phyloP scores from a whole-genome alignment of 2,329 filamentous ascomycete species.

The Sporothrix sp. region DNA sequence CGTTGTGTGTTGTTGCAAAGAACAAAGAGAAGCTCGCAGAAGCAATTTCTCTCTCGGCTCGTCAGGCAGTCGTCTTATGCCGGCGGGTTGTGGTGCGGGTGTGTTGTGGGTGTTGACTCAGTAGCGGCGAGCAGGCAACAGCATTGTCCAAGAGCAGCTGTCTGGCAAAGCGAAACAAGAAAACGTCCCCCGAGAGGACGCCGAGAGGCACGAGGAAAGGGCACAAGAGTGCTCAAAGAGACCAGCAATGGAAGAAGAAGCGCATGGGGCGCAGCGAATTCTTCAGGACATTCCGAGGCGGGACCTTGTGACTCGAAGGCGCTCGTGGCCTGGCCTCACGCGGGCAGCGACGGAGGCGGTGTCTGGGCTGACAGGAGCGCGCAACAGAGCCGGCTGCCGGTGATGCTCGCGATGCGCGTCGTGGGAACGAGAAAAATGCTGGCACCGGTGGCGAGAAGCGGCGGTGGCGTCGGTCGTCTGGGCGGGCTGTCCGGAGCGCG shows the following conservation, averaged over 20 bases:
- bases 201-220: background rate
- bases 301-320: background rate
- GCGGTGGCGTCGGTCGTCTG: background rate
- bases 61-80: background rate
- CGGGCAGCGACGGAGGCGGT: background rate
- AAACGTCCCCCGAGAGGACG: background rate
- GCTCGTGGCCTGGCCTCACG: background rate
- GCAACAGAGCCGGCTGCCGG: background rate
- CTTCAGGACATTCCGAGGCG: constrained; percentile 14
- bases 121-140: constrained; percentile 7
- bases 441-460: constrained; percentile 1
- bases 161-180: background rate
- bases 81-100: background rate
- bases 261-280: constrained; percentile 4
- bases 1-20: too few species aligned
- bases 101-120: constrained; percentile 1
- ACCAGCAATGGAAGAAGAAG: background rate
- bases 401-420: background rate
- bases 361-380: background rate
- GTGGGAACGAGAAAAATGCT: constrained; percentile 2
- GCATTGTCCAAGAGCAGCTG: constrained; percentile 1
- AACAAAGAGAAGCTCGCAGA: background rate
- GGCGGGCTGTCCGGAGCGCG: constrained; percentile 1
- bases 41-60: too few species aligned
- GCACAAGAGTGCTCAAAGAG: background rate